phyloP scores from a whole-genome alignment of 108 stramenopile genomes.

The Skeletonema grethae region DNA sequence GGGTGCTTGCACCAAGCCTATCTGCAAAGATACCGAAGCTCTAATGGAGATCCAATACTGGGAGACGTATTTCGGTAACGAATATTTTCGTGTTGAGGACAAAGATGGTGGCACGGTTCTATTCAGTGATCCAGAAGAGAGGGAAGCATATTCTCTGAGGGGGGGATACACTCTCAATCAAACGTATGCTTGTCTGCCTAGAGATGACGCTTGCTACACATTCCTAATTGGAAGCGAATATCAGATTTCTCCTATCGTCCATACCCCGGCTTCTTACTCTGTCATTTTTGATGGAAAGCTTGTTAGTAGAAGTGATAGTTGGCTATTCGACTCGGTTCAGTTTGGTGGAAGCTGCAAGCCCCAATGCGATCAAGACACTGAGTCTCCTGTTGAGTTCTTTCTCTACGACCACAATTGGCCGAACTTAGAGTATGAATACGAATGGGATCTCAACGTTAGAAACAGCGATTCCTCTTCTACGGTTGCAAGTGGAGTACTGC shows the following conservation, averaged over 20 bases:
- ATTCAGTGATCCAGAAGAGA: too few relatives aligned
- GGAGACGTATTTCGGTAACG: neutral
- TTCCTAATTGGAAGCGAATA: neutral
- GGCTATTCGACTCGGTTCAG: neutral
- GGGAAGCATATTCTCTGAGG: too few relatives aligned
- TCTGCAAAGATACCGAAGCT: slow-evolving; percentile 4
- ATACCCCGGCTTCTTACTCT: neutral
- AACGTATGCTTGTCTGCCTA: neutral
- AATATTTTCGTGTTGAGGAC: slow-evolving; percentile 1
- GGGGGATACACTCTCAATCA: neutral
- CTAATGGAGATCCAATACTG: neutral
- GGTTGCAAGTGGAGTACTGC: neutral
- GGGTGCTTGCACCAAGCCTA: neutral
- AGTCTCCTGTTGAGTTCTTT: slow-evolving; percentile 1
- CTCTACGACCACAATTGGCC: neutral
- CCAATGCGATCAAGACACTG: neutral
- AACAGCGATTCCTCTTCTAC: neutral
- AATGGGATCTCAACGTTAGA: neutral
- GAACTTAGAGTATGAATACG: neutral
- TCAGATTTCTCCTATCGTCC: neutral
- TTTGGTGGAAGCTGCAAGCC: slow-evolving; percentile 6
- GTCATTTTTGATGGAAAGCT: neutral
- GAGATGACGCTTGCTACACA: neutral
- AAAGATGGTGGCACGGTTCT: neutral
- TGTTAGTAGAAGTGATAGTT: neutral